Percentiles rank a stretch among this genome's conserved stretches.
Evolutionary conservation across 306 rosid genomes (phyloP).

Genomic region (Rubus parviflorus): DNA sequence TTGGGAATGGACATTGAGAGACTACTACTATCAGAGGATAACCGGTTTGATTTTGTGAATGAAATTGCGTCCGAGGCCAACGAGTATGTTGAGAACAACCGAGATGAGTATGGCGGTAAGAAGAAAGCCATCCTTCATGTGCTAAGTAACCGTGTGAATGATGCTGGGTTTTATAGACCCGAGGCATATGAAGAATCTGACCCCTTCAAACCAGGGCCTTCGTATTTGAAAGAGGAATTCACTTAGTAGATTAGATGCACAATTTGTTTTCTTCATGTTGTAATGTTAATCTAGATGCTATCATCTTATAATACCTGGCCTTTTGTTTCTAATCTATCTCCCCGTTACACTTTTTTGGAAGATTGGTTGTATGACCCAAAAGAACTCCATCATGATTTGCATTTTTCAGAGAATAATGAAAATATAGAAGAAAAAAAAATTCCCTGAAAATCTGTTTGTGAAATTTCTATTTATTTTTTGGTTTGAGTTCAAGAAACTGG

Average conservation of each 20-base stretch:
- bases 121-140: slow-evolving; percentile 94
- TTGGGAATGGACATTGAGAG: slow-evolving; percentile 67
- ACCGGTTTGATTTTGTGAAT: slow-evolving; percentile 79
- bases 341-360: not conserved
- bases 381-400: too few species aligned
- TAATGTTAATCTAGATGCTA: slow-evolving; percentile 12
- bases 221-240: slow-evolving; percentile 54
- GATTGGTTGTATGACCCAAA: too few species aligned
- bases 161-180: slow-evolving; percentile 68
- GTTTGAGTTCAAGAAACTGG: too few species aligned
- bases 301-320: not conserved
- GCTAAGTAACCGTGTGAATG: slow-evolving; percentile 78
- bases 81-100: slow-evolving; percentile 69
- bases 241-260: slow-evolving; percentile 29
- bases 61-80: slow-evolving; percentile 87
- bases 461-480: too few species aligned
- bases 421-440: too few species aligned
- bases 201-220: slow-evolving; percentile 76
- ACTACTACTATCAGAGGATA: slow-evolving; percentile 74
- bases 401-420: too few species aligned
- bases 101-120: slow-evolving; percentile 74
- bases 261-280: not conserved
- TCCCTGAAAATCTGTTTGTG: too few species aligned
- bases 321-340: not conserved
- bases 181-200: slow-evolving; percentile 81